These are phyloP conservation scores for Haplosporangium sp. DNA, from an alignment of 371 early-diverging fungal genomes.

Conservation along the genomic window DNA sequence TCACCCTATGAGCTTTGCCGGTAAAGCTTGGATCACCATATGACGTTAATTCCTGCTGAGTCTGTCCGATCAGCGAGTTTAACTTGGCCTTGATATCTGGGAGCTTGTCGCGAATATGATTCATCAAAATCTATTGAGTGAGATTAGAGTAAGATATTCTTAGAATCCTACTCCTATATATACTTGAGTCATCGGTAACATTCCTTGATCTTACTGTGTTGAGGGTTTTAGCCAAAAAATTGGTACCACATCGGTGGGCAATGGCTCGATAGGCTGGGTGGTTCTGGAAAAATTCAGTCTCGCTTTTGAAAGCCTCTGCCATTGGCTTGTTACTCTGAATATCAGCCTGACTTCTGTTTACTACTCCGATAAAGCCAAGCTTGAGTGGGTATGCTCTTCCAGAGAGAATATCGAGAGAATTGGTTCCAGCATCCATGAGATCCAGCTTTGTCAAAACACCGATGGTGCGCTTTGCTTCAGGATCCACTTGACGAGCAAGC, in stretches of 20 bases:
- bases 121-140: slow-evolving; percentile 71
- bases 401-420: slow-evolving; percentile 88
- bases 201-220: slow-evolving; percentile 68
- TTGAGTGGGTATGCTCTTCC: slow-evolving; percentile 86
- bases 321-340: slow-evolving; percentile 87
- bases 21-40: slow-evolving; percentile 77
- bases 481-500: slow-evolving; percentile 92
- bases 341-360: slow-evolving; percentile 92
- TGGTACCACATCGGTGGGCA: slow-evolving; percentile 86
- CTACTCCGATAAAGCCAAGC: slow-evolving; percentile 92
- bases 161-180: background rate
- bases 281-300: slow-evolving; percentile 81
- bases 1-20: slow-evolving; percentile 69
- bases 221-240: slow-evolving; percentile 81
- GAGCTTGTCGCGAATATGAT: slow-evolving; percentile 85
- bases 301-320: slow-evolving; percentile 77
- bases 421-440: slow-evolving; percentile 95
- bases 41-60: slow-evolving; percentile 81
- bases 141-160: background rate
- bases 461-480: slow-evolving; percentile 88
- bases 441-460: slow-evolving; percentile 96
- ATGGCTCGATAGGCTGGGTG: slow-evolving; percentile 89
- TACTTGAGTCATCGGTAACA: background rate
- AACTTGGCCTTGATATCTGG: slow-evolving; percentile 87
- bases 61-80: slow-evolving; percentile 81